phyloP scores from a whole-genome alignment of 345 rosid genomes.

The Bruguiera parviflora region DNA sequence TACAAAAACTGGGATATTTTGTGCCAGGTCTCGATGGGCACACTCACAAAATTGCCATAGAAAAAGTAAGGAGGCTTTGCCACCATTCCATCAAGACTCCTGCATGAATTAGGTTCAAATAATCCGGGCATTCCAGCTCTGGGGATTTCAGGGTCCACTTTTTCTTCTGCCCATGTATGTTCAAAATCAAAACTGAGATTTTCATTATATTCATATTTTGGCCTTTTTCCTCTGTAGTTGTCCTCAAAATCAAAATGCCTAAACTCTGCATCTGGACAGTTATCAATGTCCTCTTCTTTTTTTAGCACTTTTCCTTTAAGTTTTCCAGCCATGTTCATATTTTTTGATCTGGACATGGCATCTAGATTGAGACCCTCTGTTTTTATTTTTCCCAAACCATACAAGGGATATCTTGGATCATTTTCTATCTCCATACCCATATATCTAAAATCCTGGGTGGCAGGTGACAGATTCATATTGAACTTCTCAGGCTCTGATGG shows the following conservation, averaged over 20 bases:
- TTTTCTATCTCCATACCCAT: constrained; percentile 22
- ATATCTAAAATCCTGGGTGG: constrained; percentile 25
- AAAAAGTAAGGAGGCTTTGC: constrained; percentile 74
- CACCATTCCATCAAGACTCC: constrained; percentile 38
- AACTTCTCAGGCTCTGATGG: constrained; percentile 2
- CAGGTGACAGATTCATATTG: constrained; percentile 9
- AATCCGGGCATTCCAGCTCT: constrained; percentile 27
- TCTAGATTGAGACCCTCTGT: constrained; percentile 38
- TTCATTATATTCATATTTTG: constrained; percentile 48
- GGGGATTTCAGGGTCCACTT: constrained; percentile 24
- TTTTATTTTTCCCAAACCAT: constrained; percentile 35
- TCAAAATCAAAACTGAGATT: constrained; percentile 39
- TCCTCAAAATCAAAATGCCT: constrained; percentile 21
- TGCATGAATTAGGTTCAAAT: constrained; percentile 41
- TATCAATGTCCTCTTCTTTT: constrained; percentile 50
- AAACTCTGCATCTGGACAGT: constrained; percentile 26
- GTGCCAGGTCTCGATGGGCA: constrained; percentile 47
- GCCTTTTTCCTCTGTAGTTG: constrained; percentile 51
- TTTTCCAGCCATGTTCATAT: constrained; percentile 31
- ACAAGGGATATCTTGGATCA: constrained; percentile 16
- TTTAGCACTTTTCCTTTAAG: constrained; percentile 63
- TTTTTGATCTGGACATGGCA: constrained; percentile 12
- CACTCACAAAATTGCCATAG: constrained; percentile 57
- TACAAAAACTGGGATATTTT: constrained; percentile 68
- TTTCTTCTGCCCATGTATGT: constrained; percentile 48